phyloP scores from a whole-genome alignment of 352 stramenopile species.

The Globisporangium yorkense region DNA sequence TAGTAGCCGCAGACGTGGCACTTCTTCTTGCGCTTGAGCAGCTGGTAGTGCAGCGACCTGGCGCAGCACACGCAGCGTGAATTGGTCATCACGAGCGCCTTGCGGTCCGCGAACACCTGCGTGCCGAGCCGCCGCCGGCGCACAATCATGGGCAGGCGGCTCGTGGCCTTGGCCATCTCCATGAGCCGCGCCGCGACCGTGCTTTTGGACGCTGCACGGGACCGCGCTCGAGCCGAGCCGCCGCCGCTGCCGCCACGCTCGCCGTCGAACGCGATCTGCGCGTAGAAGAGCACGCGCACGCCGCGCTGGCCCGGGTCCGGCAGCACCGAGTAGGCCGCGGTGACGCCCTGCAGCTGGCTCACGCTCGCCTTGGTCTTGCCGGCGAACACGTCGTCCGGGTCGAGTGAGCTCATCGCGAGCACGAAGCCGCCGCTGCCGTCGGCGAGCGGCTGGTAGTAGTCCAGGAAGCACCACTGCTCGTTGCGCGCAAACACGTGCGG shows the following conservation, averaged over 20 bases:
- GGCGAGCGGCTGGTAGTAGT: conserved; percentile 12
- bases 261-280: conserved; percentile 25
- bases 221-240: background rate
- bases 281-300: conserved; percentile 34
- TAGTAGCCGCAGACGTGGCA: conserved; percentile 53
- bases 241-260: conserved; percentile 1
- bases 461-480: conserved; percentile 47
- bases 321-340: conserved; percentile 23
- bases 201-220: conserved; percentile 4
- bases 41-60: conserved; percentile 13
- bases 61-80: conserved; percentile 27
- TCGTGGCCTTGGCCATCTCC: conserved; percentile 31
- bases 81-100: conserved; percentile 17
- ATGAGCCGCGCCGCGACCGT: conserved; percentile 19
- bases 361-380: conserved; percentile 34
- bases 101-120: conserved; percentile 28
- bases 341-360: conserved; percentile 25
- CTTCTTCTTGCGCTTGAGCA: conserved; percentile 32
- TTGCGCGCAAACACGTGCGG: conserved; percentile 36
- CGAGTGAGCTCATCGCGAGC: conserved; percentile 28
- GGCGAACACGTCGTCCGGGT: conserved; percentile 45
- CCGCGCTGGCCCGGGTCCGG: conserved; percentile 6
- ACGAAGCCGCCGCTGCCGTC: conserved; percentile 21
- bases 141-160: conserved; percentile 27
- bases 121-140: conserved; percentile 24